Evolutionary conservation across 176 grass and related monocot genomes (phyloP), one percentile per base, ranked within the genome.

Genomic region (Lolium perenne): DNA sequence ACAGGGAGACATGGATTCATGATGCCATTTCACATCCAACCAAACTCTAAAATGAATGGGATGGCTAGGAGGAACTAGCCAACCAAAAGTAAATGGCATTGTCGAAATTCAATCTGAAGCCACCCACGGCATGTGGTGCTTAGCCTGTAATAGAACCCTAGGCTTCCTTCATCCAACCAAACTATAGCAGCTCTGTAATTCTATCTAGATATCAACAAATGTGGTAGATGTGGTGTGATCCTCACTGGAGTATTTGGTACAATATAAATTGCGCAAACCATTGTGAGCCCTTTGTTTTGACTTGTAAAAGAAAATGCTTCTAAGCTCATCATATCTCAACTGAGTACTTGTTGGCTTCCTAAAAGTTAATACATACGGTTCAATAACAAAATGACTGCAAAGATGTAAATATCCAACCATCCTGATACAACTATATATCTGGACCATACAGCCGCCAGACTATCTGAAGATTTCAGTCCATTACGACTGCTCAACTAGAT

Each of bases 371-470:
- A 2, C 59, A 18, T 20, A 38, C 7, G 11, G 18, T 86, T 73
- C 54, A 71, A 26, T 82, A 58, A 45, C 2, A 74, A 58, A 15
- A 26, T 2, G 32, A 66, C 5, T n/a, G 21, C 7, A 45, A 71
- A 78, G 11, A 38, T 73, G 7, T 38, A 67, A 76, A 62, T 51
- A 10, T 18, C 59, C 16, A 41, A 85, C 55, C 76, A 89, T 35
- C 48, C 48, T 75, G 5, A 38, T 50, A 50, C 8, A 81, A 26
- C 4, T 51, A 29, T 29, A 29, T 35, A 16, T 81, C 20, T 58
- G 38, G 17, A 75, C 2, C 49, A 81, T 53, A 38, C 7, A 60
- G 1, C 16, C 25, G 14, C 2, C 23, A 60, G 49, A 76, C 10
- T 87, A 32, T 29, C 18, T 12, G 50, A 55, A 38, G 22, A 43